Conservation (phyloP, 495 filamentous ascomycete genomes). For the Lasiosphaeria ovina region DNA sequence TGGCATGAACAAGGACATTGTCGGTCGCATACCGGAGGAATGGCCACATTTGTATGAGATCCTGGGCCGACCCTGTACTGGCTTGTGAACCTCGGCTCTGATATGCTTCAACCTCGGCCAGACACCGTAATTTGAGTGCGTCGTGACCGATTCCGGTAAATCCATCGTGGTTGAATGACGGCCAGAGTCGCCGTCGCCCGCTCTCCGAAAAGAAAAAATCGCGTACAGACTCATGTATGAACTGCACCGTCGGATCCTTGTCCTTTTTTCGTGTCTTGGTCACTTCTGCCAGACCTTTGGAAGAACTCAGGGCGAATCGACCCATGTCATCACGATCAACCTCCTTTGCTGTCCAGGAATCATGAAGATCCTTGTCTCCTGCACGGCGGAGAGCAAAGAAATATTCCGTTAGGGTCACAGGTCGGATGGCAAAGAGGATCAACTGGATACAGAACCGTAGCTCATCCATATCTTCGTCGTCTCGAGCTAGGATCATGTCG, state of each 20-base stretch:
- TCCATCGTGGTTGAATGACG: slow-evolving; percentile 15
- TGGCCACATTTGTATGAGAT: slow-evolving; percentile 1
- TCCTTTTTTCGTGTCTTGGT: slow-evolving; percentile 11
- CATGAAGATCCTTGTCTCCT: slow-evolving; percentile 10
- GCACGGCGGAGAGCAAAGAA: slow-evolving; percentile 36
- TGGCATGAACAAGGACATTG: slow-evolving; percentile 2
- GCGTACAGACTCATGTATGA: slow-evolving; percentile 41
- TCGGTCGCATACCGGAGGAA: slow-evolving; percentile 5
- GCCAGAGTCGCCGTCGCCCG: slow-evolving; percentile 36
- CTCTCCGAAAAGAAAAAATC: slow-evolving; percentile 24
- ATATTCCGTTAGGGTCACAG: slow-evolving; percentile 32
- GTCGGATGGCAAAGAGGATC: slow-evolving; percentile 36
- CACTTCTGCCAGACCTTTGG: slow-evolving; percentile 35
- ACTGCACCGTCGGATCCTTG: slow-evolving; percentile 31
- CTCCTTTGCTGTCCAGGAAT: slow-evolving; percentile 11
- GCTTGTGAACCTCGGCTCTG: neutral
- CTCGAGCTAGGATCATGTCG: slow-evolving; percentile 30
- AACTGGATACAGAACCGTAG: slow-evolving; percentile 35
- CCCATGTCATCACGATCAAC: slow-evolving; percentile 13
- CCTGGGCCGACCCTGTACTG: neutral
- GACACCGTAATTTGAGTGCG: neutral
- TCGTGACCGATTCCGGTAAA: slow-evolving; percentile 30
- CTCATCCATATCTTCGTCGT: slow-evolving; percentile 24
- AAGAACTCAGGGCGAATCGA: slow-evolving; percentile 26
- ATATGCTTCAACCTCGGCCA: neutral